A percentile compares a stretch with the other conserved stretches of the same genome.
These are phyloP conservation scores for Metschnikowia kunwiensis DNA, from an alignment of 805 yeast genomes.

Conservation along the genomic window DNA sequence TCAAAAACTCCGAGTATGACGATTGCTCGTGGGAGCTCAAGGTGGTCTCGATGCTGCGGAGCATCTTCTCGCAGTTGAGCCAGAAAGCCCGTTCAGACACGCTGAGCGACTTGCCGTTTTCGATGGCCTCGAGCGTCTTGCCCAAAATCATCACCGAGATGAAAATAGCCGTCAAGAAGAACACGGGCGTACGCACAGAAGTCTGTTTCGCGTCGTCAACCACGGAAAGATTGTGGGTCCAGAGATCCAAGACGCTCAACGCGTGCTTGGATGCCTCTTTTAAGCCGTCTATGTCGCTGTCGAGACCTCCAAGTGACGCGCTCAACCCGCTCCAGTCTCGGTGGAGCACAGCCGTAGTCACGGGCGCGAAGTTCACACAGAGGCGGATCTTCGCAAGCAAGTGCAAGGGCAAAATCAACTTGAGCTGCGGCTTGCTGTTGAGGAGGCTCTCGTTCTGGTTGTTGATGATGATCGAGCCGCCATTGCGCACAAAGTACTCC, in stretches of 20 bases:
- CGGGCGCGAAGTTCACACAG: slow-evolving; percentile 58
- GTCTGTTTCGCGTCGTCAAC: slow-evolving; percentile 63
- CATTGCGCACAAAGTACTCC: slow-evolving; percentile 53
- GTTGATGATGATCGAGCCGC: slow-evolving; percentile 58
- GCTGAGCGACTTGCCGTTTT: slow-evolving; percentile 31
- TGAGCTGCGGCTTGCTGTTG: slow-evolving; percentile 52
- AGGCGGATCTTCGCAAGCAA: slow-evolving; percentile 66
- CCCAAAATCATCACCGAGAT: slow-evolving; percentile 60
- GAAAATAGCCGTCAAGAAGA: slow-evolving; percentile 68
- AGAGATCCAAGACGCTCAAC: slow-evolving; percentile 57
- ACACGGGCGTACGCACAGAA: slow-evolving; percentile 71
- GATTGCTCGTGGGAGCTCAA: slow-evolving; percentile 52
- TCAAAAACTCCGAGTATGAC: slow-evolving; percentile 55
- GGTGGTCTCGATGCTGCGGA: slow-evolving; percentile 58
- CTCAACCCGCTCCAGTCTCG: slow-evolving; percentile 73
- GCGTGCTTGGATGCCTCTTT: slow-evolving; percentile 61
- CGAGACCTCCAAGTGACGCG: slow-evolving; percentile 41
- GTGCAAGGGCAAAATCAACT: slow-evolving; percentile 63
- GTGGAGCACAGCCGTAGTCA: slow-evolving; percentile 55
- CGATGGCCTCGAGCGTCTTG: slow-evolving; percentile 58
- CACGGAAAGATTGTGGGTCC: slow-evolving; percentile 71
- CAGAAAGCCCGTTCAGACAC: slow-evolving; percentile 56
- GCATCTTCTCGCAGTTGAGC: slow-evolving; percentile 58
- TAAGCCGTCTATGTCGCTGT: slow-evolving; percentile 56
- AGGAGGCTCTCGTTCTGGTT: slow-evolving; percentile 49